phyloP scores from a whole-genome alignment of 768 basidiomycete species.

The Mycena amicta region DNA sequence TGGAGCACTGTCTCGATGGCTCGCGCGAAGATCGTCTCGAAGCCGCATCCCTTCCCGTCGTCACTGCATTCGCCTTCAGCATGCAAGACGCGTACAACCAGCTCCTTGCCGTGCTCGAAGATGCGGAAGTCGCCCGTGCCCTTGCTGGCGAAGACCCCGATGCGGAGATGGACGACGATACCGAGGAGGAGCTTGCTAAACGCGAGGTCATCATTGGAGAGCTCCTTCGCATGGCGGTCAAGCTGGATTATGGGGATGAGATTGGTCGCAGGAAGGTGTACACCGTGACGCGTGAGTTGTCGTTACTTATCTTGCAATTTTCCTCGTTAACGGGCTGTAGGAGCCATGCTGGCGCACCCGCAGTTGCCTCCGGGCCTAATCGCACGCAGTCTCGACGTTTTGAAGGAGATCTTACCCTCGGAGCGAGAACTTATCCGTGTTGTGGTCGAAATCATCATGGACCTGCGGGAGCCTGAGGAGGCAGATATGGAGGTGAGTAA shows the following conservation, averaged over 20 bases:
- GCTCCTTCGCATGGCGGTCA: slow-evolving; percentile 77
- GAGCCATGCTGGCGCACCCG: slow-evolving; percentile 87
- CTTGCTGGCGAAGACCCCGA: slow-evolving; percentile 35
- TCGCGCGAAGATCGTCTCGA: slow-evolving; percentile 71
- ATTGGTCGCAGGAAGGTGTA: slow-evolving; percentile 92
- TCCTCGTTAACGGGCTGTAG: slow-evolving; percentile 35
- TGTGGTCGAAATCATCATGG: slow-evolving; percentile 86
- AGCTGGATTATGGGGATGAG: slow-evolving; percentile 91
- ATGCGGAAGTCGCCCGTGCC: slow-evolving; percentile 39
- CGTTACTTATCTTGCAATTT: too few relatives aligned
- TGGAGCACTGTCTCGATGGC: slow-evolving; percentile 73
- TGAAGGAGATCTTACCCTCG: slow-evolving; percentile 77
- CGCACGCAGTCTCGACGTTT: slow-evolving; percentile 80
- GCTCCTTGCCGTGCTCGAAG: slow-evolving; percentile 43
- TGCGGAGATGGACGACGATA: slow-evolving; percentile 47
- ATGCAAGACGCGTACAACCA: slow-evolving; percentile 81
- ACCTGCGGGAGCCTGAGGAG: slow-evolving; percentile 55
- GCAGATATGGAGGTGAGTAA: slow-evolving; percentile 34
- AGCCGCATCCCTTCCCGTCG: slow-evolving; percentile 72
- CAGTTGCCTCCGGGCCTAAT: slow-evolving; percentile 79
- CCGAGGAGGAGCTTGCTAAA: slow-evolving; percentile 63
- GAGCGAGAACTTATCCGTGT: slow-evolving; percentile 87
- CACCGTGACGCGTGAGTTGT: slow-evolving; percentile 79
- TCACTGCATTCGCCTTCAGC: slow-evolving; percentile 87
- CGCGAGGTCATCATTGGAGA: slow-evolving; percentile 79